Conservation (phyloP, 495 filamentous ascomycete species). For the Apodospora peruviana region DNA sequence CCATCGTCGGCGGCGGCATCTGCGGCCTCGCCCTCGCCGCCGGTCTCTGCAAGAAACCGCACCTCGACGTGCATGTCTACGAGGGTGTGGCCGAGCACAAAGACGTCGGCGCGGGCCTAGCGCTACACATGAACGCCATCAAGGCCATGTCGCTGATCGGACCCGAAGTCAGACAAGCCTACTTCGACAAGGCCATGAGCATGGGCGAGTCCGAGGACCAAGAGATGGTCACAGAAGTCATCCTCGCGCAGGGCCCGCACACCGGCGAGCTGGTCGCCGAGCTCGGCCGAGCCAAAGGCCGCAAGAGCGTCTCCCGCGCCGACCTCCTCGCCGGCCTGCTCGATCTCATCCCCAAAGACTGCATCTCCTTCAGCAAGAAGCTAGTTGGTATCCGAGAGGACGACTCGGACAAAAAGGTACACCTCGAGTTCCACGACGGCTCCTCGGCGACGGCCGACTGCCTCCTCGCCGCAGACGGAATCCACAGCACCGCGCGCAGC, state of each 20-base stretch:
- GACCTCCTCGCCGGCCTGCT: constrained; percentile 29
- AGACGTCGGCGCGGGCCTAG: constrained; percentile 34
- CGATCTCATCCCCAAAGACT: constrained; percentile 19
- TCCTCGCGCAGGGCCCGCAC: constrained; percentile 26
- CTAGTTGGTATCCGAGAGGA: constrained; percentile 20
- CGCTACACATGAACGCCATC: constrained; percentile 33
- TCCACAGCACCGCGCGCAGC: constrained; percentile 35
- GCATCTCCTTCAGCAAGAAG: constrained; percentile 26
- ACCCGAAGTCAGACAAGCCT: constrained; percentile 27
- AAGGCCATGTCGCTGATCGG: constrained; percentile 28
- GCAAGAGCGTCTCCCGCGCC: constrained; percentile 32
- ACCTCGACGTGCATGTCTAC: constrained; percentile 28
- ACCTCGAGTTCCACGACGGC: constrained; percentile 30
- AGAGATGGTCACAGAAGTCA: constrained; percentile 30
- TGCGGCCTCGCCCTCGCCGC: constrained; percentile 30
- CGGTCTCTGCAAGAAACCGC: constrained; percentile 23
- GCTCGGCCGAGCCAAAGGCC: constrained; percentile 32
- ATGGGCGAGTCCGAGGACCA: constrained; percentile 28
- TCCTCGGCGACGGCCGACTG: constrained; percentile 24
- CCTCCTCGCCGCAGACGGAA: constrained; percentile 43
- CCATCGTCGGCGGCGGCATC: constrained; percentile 34
- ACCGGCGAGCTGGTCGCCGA: constrained; percentile 28
- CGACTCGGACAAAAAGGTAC: constrained; percentile 10
- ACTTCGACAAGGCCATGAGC: constrained; percentile 27
- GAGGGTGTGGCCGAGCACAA: constrained; percentile 23